Base-by-base conservation (phyloP, 768 basidiomycete species). In the Boletus coccyginus region DNA sequence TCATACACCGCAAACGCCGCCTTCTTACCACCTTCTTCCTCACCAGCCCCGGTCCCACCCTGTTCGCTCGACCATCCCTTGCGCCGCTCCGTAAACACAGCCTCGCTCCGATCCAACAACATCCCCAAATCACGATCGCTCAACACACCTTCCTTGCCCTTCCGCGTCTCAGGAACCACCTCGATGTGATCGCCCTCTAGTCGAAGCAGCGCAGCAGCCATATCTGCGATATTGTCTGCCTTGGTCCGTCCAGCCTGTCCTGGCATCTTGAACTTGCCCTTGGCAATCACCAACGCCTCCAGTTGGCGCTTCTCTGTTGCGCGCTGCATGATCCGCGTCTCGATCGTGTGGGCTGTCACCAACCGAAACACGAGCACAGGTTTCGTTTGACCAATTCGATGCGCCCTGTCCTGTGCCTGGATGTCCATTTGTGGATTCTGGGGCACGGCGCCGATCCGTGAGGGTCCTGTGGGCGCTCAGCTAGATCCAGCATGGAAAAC, bases 371-470 rank as follows among this genome's bases (percentile, higher is more conserved):
- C 86, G 43, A 97, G 78, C 50, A 97, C 94, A 1, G 94, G 93
- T 61, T 78, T 86, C 29, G 85, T 97, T 74, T 98, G 96, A 96
- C 96, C n/a, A 46, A 99, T 98, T 12, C 97, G 85, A 71, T 99
- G 96, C 0, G 94, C 94, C 36, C 96, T 82, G 63, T 97, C 96
- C 68, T 94, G 92, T 0, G 96, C 96, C 74, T 99, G 96, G 3
- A 92, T 78, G 61, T 99, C 96, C 86, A 95, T 94, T 75, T 97
- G 95, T 0, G 95, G 94, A 64, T 92, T 93, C 90, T 92, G 59
- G 16, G 52, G 29, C 35, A 44, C 21, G 3, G 27, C 9, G 27
- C 27, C 27, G 27, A 27, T 27, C 27, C 27, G 31, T 32, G n/a
- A n/a, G n/a, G n/a, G n/a, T n/a, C n/a, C n/a, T n/a, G n/a, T n/a